A percentile compares a stretch with the other conserved stretches of the same genome.
Evolutionary conservation across 2,329 filamentous ascomycete species (phyloP).

Genomic region (Herpomyces periplanetae): DNA sequence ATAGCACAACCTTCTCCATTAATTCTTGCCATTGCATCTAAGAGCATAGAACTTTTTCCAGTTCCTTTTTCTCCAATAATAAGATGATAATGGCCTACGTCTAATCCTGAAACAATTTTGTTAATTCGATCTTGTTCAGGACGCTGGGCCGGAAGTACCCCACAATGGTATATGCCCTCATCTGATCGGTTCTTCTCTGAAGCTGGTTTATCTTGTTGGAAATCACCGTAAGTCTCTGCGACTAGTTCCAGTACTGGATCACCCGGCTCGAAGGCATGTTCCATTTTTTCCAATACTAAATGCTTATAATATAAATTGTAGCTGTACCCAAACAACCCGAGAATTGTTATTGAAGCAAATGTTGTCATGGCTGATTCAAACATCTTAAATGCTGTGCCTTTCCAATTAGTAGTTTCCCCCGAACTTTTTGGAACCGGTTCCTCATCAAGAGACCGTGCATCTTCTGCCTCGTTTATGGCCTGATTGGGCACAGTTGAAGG

Average conservation of each 20-base stretch:
- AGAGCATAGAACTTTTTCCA: conserved; percentile 79
- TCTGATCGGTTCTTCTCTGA: conserved; percentile 15
- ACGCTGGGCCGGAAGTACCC: conserved; percentile 31
- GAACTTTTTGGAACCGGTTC: too few relatives aligned
- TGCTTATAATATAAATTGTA: conserved; percentile 30
- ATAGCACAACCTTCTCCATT: conserved; percentile 64
- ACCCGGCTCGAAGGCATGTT: conserved; percentile 56
- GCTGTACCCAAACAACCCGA: conserved; percentile 15
- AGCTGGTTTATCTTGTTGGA: conserved; percentile 6
- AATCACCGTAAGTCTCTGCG: conserved; percentile 10
- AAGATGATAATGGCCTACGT: conserved; percentile 51
- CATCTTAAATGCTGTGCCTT: conserved; percentile 16
- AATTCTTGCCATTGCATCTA: conserved; percentile 76
- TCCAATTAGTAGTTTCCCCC: conserved; percentile 7
- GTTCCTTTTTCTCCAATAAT: conserved; percentile 82
- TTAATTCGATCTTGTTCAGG: conserved; percentile 49
- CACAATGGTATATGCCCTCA: conserved; percentile 4
- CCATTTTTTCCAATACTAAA: conserved; percentile 64
- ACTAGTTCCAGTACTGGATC: conserved; percentile 60
- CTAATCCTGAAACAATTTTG: conserved; percentile 31
- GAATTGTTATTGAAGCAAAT: conserved; percentile 27
- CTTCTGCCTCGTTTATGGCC: too few relatives aligned
- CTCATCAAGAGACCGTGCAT: too few relatives aligned
- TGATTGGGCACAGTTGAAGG: too few relatives aligned
- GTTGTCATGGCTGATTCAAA: conserved; percentile 33